Evolutionary conservation across 208 protist species (phyloP).

Genomic region (Crithidia acanthocephali): DNA sequence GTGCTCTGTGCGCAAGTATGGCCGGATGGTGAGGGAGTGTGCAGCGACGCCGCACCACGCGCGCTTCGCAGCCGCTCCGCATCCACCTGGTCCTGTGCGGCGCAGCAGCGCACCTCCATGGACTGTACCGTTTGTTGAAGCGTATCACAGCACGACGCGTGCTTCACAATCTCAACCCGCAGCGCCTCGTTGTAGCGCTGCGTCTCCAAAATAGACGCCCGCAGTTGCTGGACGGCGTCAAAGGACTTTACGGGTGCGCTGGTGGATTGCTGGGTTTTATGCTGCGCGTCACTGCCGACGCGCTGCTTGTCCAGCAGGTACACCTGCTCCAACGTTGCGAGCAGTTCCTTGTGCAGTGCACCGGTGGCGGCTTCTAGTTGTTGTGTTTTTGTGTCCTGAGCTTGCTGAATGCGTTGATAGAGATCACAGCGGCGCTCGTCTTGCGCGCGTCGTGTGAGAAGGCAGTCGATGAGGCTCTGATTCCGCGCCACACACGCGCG

Average conservation of each 20-base stretch:
- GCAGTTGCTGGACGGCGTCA: slow-evolving; percentile 8
- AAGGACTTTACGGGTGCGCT: not conserved
- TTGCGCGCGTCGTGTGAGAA: slow-evolving; percentile 6
- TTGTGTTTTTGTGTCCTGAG: not conserved
- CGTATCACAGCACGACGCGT: not conserved
- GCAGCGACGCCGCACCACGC: not conserved
- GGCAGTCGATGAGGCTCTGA: slow-evolving; percentile 1
- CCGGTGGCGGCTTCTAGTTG: not conserved
- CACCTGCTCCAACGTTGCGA: not conserved
- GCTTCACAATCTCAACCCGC: not conserved
- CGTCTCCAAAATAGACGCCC: not conserved
- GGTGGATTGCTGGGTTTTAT: not conserved
- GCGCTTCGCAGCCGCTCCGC: not conserved
- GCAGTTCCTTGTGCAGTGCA: not conserved
- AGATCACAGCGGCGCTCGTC: slow-evolving; percentile 17
- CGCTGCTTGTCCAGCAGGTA: not conserved
- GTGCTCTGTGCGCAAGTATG: not conserved
- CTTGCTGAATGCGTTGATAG: slow-evolving; percentile 2
- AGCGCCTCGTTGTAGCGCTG: slow-evolving; percentile 19
- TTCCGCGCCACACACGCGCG: slow-evolving; percentile 2
- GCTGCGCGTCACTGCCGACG: not conserved
- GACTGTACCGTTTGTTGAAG: not conserved
- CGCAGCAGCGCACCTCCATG: slow-evolving; percentile 6
- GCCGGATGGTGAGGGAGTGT: not conserved
- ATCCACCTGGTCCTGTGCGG: not conserved